Base-by-base conservation (phyloP, 140 eudicot species). In the Erigeron philadelphicus region DNA sequence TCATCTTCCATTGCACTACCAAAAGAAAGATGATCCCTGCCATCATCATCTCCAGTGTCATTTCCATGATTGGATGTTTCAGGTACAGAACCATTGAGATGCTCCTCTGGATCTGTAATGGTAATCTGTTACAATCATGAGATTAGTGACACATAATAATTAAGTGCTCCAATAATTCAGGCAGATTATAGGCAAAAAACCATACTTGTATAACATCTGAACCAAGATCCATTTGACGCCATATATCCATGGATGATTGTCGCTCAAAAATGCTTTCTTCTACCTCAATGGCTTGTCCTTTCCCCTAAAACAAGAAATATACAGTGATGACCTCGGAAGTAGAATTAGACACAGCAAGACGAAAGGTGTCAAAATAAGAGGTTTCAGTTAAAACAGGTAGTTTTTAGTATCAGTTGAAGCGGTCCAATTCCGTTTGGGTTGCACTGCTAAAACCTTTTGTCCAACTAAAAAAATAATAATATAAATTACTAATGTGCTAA, bases 151-250 rank as follows among this genome's bases (percentile, higher is more conserved):
- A 43, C 61, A 61, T 48, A 38, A 19, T 3, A 75, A 38, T 31
- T 31, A 52, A 38, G 9, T 42, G n/a, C 65, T 71, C 54, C 73
- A 56, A 63, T n/a, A 62, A 56, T 52, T 50, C 8, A 31, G 61
- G 41, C 6, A 64, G 7, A 46, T 11, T 54, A 48, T 17, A 45
- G 31, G 60, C 50, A 35, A 60, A 56, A 57, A 46, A 25, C 17
- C 68, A 68, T 57, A 85, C 88, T 72, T 80, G 80, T 68, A 85
- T 82, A 73, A 77, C 90, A 75, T 83, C 88, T 18, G 85, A 78
- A 73, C 80, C 91, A 48, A 82, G 80, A 43, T 74, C 78, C 47
- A 58, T 71, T 42, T 64, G 80, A 56, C 65, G 79, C 73, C 81
- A 72, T 41, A 67, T 47, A 72, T 80, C 82, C 82, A 72, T 72